Evolutionary conservation across 2,329 filamentous ascomycete genomes (phyloP), one percentile per base, ranked within the genome.

Genomic region (Didymella arachidicola): DNA sequence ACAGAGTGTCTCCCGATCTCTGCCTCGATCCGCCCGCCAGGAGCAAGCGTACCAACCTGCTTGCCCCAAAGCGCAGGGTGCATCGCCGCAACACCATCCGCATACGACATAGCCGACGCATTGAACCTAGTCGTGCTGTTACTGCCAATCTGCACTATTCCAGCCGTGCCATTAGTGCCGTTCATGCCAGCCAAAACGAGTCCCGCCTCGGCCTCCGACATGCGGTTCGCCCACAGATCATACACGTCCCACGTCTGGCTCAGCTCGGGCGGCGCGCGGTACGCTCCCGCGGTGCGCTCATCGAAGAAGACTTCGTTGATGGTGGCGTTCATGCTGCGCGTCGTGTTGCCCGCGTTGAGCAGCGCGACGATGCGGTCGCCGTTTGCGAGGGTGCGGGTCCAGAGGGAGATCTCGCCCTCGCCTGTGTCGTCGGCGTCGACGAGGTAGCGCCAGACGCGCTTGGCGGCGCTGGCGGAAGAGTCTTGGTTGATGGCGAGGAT

Each of bases 201-300:
- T 25, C 68, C 66, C 0, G 83, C 82, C 38, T 79, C 78, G 2
- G 71, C 76, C 44, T 80, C 74, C 19, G 70, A 75, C 82, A 87
- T 84, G n/a, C 84, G 75, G 59, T 82, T 80, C 4, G 79, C 82
- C 84, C 84, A 86, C 1, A 86, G 73, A 66, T 86, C 83, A 39
- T 71, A 81, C 6, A 86, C 73, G 60, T 84, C 82, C 82, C 83
- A 86, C 0, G 71, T 73, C 61, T 79, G 70, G 25, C 74, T 67
- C 0, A 80, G 69, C 68, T 83, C 75, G 1, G 70, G 57, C 0
- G 80, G 80, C 1, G 71, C 64, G 26, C 67, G 59, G 46, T 75
- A 71, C 1, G 79, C 79, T 25, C 79, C 79, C 1, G 70, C 73
- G 0, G 77, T 77, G 4, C 81, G 80, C 34, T 75, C 73, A 60